phyloP scores from a whole-genome alignment of 1,284 basidiomycete species.

The Pseudomicrostroma phylloplanum region DNA sequence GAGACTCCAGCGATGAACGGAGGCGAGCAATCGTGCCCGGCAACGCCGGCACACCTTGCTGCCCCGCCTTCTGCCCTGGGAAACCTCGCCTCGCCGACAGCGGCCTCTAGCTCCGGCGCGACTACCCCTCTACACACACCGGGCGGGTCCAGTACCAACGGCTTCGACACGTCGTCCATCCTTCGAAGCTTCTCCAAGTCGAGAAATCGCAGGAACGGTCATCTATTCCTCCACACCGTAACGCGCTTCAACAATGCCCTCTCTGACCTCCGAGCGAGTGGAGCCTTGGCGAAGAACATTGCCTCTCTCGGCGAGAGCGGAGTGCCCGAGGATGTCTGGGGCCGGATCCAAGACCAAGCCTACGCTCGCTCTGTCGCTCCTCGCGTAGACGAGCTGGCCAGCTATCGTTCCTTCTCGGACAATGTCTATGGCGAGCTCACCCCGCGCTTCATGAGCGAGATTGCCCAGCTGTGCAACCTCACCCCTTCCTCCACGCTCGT shows the following conservation, averaged over 20 bases:
- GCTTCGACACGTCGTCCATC: slow-evolving; percentile 51
- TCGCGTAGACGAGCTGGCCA: slow-evolving; percentile 53
- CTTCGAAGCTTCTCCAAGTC: slow-evolving; percentile 56
- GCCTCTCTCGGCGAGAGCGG: slow-evolving; percentile 32
- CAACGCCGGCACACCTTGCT: too few species aligned
- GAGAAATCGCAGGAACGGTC: slow-evolving; percentile 55
- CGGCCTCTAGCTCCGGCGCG: not conserved
- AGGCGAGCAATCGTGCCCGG: too few species aligned
- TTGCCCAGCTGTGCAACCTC: slow-evolving; percentile 48
- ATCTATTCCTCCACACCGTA: slow-evolving; percentile 54
- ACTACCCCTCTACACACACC: not conserved
- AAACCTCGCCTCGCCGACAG: not conserved
- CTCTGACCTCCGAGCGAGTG: slow-evolving; percentile 45
- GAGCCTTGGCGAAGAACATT: slow-evolving; percentile 45
- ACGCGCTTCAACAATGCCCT: slow-evolving; percentile 55
- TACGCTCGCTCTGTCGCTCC: slow-evolving; percentile 58
- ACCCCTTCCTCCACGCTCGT: slow-evolving; percentile 52
- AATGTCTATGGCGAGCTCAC: slow-evolving; percentile 53
- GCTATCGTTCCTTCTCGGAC: slow-evolving; percentile 52
- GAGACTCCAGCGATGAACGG: too few species aligned
- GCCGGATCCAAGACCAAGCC: slow-evolving; percentile 55
- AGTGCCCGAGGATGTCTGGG: slow-evolving; percentile 53
- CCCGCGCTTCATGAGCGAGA: slow-evolving; percentile 52
- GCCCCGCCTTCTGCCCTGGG: slow-evolving; percentile 17
- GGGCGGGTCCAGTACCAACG: not conserved